phyloP scores from a whole-genome alignment of 345 rosid genomes.

The Salix suchowensis region DNA sequence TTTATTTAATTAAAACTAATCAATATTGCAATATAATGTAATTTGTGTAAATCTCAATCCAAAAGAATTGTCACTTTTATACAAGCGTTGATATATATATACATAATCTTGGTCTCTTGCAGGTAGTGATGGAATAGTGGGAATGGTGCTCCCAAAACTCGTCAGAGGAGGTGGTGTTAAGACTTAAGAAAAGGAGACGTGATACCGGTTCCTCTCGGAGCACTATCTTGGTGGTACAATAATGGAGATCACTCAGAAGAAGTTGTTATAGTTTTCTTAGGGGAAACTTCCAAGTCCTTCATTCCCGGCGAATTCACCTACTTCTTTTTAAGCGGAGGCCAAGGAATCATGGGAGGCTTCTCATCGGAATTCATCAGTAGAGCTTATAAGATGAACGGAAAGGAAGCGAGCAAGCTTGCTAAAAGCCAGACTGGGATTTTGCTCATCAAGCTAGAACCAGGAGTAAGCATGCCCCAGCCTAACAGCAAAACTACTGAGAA shows the following conservation, averaged over 20 bases:
- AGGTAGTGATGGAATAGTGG: conserved; percentile 26
- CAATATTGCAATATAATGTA: too few species aligned
- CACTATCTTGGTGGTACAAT: conserved; percentile 40
- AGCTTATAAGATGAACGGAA: conserved; percentile 10
- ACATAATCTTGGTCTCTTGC: too few species aligned
- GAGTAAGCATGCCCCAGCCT: conserved; percentile 4
- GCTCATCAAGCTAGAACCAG: conserved; percentile 23
- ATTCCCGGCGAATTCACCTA: conserved; percentile 30
- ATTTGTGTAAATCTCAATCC: too few species aligned
- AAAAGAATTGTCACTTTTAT: too few species aligned
- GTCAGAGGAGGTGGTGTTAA: conserved; percentile 10
- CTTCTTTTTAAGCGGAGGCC: conserved; percentile 22
- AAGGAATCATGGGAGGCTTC: conserved; percentile 23
- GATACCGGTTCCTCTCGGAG: conserved; percentile 21
- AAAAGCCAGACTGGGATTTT: conserved; percentile 17
- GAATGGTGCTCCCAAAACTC: conserved; percentile 19
- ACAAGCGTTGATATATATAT: too few species aligned
- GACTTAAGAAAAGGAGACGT: conserved; percentile 27
- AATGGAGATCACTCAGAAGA: conserved; percentile 16
- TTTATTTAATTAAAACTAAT: too few species aligned
- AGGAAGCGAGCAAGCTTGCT: conserved; percentile 14
- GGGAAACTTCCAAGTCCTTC: conserved; percentile 22
- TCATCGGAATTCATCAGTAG: conserved; percentile 12
- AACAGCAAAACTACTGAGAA: neutral
- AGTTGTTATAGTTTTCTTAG: conserved; percentile 21